Conservation (phyloP, 169 alveolate genomes). For the Plasmodium vivax region DNA sequence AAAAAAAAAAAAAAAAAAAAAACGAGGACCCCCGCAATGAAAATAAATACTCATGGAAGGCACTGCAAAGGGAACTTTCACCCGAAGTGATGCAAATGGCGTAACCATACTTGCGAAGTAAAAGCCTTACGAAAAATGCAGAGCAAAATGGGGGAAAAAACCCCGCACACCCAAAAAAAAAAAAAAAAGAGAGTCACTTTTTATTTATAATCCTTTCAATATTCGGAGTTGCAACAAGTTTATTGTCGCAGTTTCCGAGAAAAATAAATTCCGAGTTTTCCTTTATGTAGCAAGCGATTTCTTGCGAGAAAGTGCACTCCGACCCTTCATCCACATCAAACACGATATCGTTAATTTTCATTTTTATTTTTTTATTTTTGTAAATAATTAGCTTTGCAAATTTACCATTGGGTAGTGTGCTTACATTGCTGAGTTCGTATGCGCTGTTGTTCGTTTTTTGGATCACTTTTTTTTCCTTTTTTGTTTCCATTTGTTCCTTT, state of each 20-base stretch:
- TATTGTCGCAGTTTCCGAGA: slow-evolving; percentile 70
- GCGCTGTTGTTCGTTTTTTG: not conserved
- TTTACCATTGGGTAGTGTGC: slow-evolving; percentile 68
- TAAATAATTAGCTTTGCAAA: slow-evolving; percentile 70
- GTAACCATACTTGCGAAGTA: not conserved
- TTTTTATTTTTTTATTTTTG: slow-evolving; percentile 73
- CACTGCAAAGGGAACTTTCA: not conserved
- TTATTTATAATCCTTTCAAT: slow-evolving; percentile 64
- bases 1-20: not conserved
- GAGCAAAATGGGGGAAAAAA: not conserved
- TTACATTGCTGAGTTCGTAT: slow-evolving; percentile 58
- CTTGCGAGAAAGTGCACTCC: slow-evolving; percentile 75
- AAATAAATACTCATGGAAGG: not conserved
- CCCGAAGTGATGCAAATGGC: not conserved
- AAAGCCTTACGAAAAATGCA: not conserved
- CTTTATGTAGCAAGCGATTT: slow-evolving; percentile 69
- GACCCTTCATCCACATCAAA: slow-evolving; percentile 76
- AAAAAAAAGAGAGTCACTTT: slow-evolving; percentile 9
- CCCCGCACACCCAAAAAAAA: not conserved
- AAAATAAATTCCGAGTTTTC: slow-evolving; percentile 76
- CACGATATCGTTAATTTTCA: slow-evolving; percentile 64
- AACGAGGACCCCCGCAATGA: not conserved
- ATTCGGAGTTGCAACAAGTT: slow-evolving; percentile 73
- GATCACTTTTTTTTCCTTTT: not conserved
- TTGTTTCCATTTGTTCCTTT: not conserved